Evolutionary conservation across 1,284 basidiomycete species (phyloP).

Genomic region (Marasmius fiardii): DNA sequence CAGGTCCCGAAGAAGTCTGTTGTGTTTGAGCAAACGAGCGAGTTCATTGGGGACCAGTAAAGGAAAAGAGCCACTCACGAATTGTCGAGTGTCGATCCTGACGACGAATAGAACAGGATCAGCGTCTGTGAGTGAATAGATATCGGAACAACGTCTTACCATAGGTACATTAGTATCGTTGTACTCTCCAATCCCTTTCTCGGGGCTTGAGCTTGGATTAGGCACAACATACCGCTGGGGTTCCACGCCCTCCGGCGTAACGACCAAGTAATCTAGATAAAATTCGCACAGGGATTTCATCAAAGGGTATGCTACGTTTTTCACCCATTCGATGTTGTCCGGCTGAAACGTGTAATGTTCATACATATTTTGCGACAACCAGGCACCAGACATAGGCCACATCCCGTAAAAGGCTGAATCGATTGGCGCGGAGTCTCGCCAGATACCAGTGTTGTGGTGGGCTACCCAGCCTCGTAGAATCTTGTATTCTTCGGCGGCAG

Average conservation of each 20-base stretch:
- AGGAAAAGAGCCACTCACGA: constrained; percentile 5
- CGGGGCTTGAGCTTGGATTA: constrained; percentile 19
- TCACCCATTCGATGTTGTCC: constrained; percentile 13
- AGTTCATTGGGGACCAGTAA: not conserved
- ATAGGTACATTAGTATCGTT: constrained; percentile 15
- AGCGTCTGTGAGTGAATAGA: not conserved
- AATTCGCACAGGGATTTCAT: constrained; percentile 19
- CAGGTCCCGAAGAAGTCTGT: constrained; percentile 17
- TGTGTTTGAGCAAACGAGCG: no score
- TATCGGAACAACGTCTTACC: constrained; percentile 4
- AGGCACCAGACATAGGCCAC: constrained; percentile 18
- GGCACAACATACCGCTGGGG: constrained; percentile 14
- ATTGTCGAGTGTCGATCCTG: constrained; percentile 18
- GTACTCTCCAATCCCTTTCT: constrained; percentile 15
- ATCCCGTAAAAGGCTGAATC: constrained; percentile 20
- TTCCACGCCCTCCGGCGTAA: constrained; percentile 12
- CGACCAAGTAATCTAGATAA: constrained; percentile 16
- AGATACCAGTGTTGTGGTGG: constrained; percentile 12
- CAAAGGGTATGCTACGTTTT: constrained; percentile 17
- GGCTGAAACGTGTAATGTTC: constrained; percentile 20
- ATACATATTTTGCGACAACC: constrained; percentile 16
- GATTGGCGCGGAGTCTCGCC: constrained; percentile 13
- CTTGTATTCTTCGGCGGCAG: constrained; percentile 14
- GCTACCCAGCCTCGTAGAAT: constrained; percentile 12
- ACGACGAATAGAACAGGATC: not conserved